Base-by-base conservation (phyloP, 331 rosid genomes). In the Spiraea crenata region DNA sequence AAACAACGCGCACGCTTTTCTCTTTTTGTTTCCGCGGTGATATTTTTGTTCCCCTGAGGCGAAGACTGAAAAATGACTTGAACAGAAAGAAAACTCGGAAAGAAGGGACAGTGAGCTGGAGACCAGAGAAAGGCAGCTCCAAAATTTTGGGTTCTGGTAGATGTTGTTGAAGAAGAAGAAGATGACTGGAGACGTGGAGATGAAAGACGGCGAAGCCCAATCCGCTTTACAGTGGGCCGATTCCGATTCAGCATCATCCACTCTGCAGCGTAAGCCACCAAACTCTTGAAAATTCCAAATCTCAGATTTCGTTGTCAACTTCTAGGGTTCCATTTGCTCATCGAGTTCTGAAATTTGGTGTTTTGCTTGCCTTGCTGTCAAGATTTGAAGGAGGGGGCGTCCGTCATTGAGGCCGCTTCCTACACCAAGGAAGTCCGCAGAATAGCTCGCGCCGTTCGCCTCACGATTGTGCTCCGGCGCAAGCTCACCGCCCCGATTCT, bases 351-450 rank as follows among this genome's bases (percentile, higher is more conserved):
- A 61, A 61, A 38, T 60, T 60, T 46, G 34, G 15, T 25, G 31
- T n/a, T n/a, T n/a, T n/a, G 6, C 45, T 57, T 35, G 14, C 38
- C 34, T 56, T n/a, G 25, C 39, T 9, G 5, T 9, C 0, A 12
- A 60, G 65, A 60, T 60, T 38, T 60, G 47, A 60, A 38, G 65
- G 65, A 60, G 31, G 47, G 7, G 47, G 47, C 34, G 12, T 60
- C 47, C 47, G 15, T 60, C 9, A 60, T 60, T 4, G 65, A 60
- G 65, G 47, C 47, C 65, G 65, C 65, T 39, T 60, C 65, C 65
- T 38, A 41, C 48, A 16, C 66, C 66, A 61, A 61, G n/a, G 66
- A 61, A 47, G 66, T 61, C 19, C 48, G 65, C 47, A 16, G 34
- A 61, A 39, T 61, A 15, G 13, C 66, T 1, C 66, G 65, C 10